Percentiles rank a stretch among this genome's conserved stretches.
phyloP scores from a whole-genome alignment of 2,329 filamentous ascomycete species.

The Diaporthe sp. region DNA sequence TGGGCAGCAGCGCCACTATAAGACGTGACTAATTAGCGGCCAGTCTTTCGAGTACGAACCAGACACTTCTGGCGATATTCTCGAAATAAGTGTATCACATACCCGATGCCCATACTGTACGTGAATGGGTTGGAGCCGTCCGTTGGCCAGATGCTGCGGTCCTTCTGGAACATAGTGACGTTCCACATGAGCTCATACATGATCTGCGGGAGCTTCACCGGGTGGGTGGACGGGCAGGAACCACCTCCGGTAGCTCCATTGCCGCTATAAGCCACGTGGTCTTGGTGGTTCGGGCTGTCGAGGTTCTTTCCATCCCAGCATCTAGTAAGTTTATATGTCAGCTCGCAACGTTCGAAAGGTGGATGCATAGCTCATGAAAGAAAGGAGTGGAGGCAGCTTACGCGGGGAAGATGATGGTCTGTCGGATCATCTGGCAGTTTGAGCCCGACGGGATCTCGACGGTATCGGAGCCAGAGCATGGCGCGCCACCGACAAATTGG shows the following conservation, averaged over 20 bases:
- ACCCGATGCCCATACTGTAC: constrained; percentile 60
- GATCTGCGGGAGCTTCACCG: constrained; percentile 62
- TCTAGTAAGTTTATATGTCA: not conserved
- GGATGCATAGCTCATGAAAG: not conserved
- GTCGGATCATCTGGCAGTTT: constrained; percentile 65
- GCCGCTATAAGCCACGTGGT: constrained; percentile 62
- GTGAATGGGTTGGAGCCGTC: constrained; percentile 58
- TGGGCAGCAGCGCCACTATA: constrained; percentile 60
- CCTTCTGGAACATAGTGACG: constrained; percentile 56
- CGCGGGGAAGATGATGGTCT: constrained; percentile 65
- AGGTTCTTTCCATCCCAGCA: constrained; percentile 42
- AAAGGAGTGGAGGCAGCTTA: constrained; percentile 31
- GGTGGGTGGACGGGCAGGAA: constrained; percentile 59
- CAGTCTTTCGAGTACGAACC: not conserved
- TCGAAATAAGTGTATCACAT: constrained; percentile 40
- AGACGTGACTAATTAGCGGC: not conserved
- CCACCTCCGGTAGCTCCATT: constrained; percentile 61
- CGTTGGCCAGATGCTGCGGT: constrained; percentile 55
- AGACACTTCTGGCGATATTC: not conserved
- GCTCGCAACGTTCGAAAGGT: constrained; percentile 50
- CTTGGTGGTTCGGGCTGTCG: constrained; percentile 43
- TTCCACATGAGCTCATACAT: constrained; percentile 66
- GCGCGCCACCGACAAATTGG: constrained; percentile 62
- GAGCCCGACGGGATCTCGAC: constrained; percentile 61
- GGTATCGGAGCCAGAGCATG: constrained; percentile 63